These are phyloP conservation scores for Candida nonsorbophila DNA, from an alignment of 805 yeast species.

Conservation along the genomic window DNA sequence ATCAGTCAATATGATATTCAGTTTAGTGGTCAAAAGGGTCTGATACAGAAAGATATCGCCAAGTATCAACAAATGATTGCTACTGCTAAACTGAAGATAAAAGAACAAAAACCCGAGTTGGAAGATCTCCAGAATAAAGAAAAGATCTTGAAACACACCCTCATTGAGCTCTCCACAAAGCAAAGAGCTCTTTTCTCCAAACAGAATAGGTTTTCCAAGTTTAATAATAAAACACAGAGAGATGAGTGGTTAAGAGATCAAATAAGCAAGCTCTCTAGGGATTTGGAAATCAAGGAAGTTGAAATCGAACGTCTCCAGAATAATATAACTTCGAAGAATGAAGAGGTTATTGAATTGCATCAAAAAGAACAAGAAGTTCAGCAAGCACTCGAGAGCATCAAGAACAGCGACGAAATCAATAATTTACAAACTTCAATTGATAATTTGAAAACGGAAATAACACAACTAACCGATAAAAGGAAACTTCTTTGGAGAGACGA, in stretches of 20 bases:
- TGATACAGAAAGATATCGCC: slow-evolving; percentile 13
- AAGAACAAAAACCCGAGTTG: slow-evolving; percentile 35
- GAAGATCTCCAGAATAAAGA: slow-evolving; percentile 37
- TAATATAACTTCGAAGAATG: slow-evolving; percentile 14
- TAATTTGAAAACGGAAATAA: slow-evolving; percentile 38
- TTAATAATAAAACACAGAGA: slow-evolving; percentile 51
- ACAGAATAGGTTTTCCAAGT: slow-evolving; percentile 63
- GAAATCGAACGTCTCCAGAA: slow-evolving; percentile 17
- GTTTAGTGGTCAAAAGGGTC: slow-evolving; percentile 23
- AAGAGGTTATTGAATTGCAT: slow-evolving; percentile 16
- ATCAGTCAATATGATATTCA: slow-evolving; percentile 28
- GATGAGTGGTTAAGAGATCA: slow-evolving; percentile 61
- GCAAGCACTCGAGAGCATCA: slow-evolving; percentile 7
- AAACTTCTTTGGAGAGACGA: slow-evolving; percentile 78
- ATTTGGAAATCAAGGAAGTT: slow-evolving; percentile 19
- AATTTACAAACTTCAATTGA: slow-evolving; percentile 29
- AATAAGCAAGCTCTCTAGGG: slow-evolving; percentile 30
- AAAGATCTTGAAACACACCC: slow-evolving; percentile 26
- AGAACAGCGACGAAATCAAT: slow-evolving; percentile 5
- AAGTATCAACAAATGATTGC: slow-evolving; percentile 22
- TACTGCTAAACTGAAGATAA: slow-evolving; percentile 31
- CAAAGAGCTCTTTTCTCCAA: slow-evolving; percentile 64
- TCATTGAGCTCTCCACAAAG: slow-evolving; percentile 39
- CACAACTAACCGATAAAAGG: slow-evolving; percentile 55
- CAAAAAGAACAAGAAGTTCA: slow-evolving; percentile 9